Evolutionary conservation across 345 rosid genomes (phyloP), one percentile per base, ranked within the genome.

Genomic region (Aurinia saxatilis): DNA sequence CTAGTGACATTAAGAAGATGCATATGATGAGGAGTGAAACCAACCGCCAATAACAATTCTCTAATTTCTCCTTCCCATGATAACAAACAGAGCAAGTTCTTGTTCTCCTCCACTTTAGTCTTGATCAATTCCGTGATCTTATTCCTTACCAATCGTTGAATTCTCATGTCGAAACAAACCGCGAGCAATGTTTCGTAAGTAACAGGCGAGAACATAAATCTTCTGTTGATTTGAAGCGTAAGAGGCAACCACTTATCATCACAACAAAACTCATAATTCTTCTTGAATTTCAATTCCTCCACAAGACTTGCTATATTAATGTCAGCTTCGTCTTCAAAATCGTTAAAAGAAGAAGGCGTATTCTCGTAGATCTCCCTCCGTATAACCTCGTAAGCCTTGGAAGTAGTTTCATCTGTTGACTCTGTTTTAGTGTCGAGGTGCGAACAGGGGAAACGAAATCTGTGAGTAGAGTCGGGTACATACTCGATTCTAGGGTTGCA

Each of bases 361-460:
- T n/a, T n/a, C n/a, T n/a, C n/a, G n/a, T n/a, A n/a, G n/a, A 50
- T 39, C 36, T 64, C 69, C 12, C 9, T 40, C 60, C 0, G 7
- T n/a, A 64, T 3, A 41, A 64, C 53, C 52, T 65, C 36, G 49
- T 41, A 19, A 1, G 44, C 36, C 41, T 44, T 52, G 3, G 51
- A 50, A 35, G 51, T 14, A n/a, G n/a, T n/a, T n/a, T n/a, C n/a
- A n/a, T n/a, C n/a, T n/a, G n/a, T n/a, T 6, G 42, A 41, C 9
- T 50, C 39, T 37, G 67, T 38, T 18, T 29, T 31, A 0, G 30
- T 44, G 12, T 67, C 57, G 23, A 67, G 65, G 48, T 48, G 57
- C 25, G 65, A 67, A 5, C 58, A 57, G 0, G 72, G 58, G 50
- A 67, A 49, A 13, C 72, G 63, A 49, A 67, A 49, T 9, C 13